Conservation (phyloP, 345 rosid species). For the Dovyalis caffra region DNA sequence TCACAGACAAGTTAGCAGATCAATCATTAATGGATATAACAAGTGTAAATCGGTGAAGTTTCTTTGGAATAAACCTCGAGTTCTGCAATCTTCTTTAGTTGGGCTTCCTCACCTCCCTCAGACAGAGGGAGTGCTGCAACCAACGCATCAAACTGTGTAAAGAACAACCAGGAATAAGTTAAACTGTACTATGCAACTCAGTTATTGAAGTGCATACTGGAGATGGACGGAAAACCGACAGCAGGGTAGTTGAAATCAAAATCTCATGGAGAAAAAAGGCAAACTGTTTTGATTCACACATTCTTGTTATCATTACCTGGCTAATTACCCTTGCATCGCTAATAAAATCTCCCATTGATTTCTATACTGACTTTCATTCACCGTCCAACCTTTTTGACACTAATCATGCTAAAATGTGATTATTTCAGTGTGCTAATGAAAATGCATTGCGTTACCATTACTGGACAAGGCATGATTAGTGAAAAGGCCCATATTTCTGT, state of each 20-base stretch:
- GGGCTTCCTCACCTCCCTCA: slow-evolving; percentile 94
- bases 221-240: not conserved
- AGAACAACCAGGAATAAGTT: slow-evolving; percentile 6
- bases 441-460: not conserved
- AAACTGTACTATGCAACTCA: not conserved
- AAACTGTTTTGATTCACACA: too few species aligned
- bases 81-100: slow-evolving; percentile 70
- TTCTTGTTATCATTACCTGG: too few species aligned
- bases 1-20: not conserved
- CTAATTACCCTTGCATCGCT: too few species aligned
- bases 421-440: too few species aligned
- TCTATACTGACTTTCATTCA: too few species aligned
- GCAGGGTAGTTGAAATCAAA: not conserved
- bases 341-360: too few species aligned
- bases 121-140: slow-evolving; percentile 86
- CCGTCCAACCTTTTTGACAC: too few species aligned
- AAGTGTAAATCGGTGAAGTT: not conserved
- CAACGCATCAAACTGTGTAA: slow-evolving; percentile 79
- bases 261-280: not conserved
- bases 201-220: not conserved
- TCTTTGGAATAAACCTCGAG: slow-evolving; percentile 48
- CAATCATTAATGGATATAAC: not conserved
- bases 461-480: not conserved
- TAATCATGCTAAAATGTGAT: too few species aligned
- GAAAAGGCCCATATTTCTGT: too few species aligned